Percentiles rank a stretch among this genome's conserved stretches.
These are phyloP conservation scores for Gillenia trifoliata DNA, from an alignment of 306 rosid genomes.

Conservation along the genomic window DNA sequence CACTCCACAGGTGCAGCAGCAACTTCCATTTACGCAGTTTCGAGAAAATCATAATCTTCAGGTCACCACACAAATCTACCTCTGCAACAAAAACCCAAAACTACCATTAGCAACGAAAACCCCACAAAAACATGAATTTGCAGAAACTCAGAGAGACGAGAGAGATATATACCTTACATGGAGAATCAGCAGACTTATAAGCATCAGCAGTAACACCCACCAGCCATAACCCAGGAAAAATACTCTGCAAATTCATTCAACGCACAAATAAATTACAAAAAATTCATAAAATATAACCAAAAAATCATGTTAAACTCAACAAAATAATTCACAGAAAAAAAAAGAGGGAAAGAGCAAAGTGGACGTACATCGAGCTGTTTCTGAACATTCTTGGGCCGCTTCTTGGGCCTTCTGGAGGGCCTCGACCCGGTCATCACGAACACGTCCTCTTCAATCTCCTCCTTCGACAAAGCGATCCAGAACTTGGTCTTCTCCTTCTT, in stretches of 20 bases:
- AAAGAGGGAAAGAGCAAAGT: not conserved
- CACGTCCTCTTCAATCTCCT: constrained; percentile 92
- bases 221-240: constrained; percentile 90
- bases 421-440: constrained; percentile 89
- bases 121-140: not conserved
- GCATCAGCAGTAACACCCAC: constrained; percentile 74
- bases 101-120: not conserved
- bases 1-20: constrained; percentile 21
- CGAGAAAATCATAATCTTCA: constrained; percentile 11
- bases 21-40: not conserved
- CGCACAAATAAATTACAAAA: not conserved
- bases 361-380: constrained; percentile 76
- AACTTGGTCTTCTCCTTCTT: constrained; percentile 83
- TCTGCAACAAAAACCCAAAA: constrained; percentile 44
- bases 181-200: constrained; percentile 53
- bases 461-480: constrained; percentile 91
- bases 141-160: not conserved
- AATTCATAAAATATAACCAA: not conserved
- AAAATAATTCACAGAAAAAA: not conserved
- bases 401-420: constrained; percentile 79
- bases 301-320: not conserved
- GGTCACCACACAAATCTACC: constrained; percentile 23
- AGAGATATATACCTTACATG: constrained; percentile 46
- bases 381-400: constrained; percentile 85
- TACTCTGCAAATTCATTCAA: constrained; percentile 38